phyloP scores from a whole-genome alignment of 345 rosid species.

The Anastatica hierochuntica region DNA sequence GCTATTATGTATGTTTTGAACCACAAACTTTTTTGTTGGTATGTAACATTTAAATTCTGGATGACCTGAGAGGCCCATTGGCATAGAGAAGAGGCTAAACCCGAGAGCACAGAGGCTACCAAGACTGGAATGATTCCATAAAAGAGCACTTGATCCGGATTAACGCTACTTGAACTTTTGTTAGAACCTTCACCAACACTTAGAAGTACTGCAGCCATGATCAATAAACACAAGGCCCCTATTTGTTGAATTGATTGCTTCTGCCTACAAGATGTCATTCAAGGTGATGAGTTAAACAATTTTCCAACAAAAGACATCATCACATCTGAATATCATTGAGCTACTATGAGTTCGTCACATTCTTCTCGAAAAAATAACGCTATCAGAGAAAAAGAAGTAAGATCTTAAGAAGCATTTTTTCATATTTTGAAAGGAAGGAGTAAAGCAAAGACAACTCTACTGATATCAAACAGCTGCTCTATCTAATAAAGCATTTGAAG shows the following conservation, averaged over 20 bases:
- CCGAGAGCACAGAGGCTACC: conserved; percentile 92
- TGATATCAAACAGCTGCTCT: neutral
- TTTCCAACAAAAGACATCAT: neutral
- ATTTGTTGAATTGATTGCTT: conserved; percentile 85
- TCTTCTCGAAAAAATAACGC: neutral
- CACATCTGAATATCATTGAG: neutral
- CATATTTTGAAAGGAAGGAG: neutral
- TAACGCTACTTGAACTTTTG: conserved; percentile 40
- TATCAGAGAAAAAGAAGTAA: neutral
- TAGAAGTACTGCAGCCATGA: conserved; percentile 83
- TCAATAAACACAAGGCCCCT: conserved; percentile 74
- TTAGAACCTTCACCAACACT: conserved; percentile 95
- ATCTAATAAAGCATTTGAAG: neutral
- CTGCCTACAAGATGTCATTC: conserved; percentile 46
- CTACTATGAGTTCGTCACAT: neutral
- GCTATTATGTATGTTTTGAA: neutral
- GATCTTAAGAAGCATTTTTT: neutral
- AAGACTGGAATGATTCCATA: conserved; percentile 89
- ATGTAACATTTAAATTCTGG: conserved; percentile 1
- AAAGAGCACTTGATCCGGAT: conserved; percentile 61
- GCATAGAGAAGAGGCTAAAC: conserved; percentile 89
- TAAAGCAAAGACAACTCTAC: neutral
- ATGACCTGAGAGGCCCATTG: conserved; percentile 97
- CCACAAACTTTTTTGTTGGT: neutral
- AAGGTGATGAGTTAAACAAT: neutral